Evolutionary conservation across 495 filamentous ascomycete species (phyloP), one percentile per base, ranked within the genome.

Genomic region (Cryomyces antarcticus): DNA sequence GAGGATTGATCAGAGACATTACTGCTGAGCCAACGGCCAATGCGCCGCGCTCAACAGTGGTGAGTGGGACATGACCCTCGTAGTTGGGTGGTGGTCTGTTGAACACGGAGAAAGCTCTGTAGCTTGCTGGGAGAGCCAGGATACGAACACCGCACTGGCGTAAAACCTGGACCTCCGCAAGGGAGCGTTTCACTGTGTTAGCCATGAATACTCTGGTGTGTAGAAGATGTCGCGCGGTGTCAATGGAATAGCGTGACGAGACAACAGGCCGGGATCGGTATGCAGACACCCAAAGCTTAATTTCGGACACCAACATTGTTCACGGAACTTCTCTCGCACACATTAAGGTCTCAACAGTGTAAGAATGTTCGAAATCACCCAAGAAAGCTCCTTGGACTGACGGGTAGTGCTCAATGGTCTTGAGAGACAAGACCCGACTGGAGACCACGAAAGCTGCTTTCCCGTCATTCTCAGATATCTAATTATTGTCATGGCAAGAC

Each of bases 21-120:
- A 95, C 52, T 28, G 85, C 87, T 10, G 83, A 89, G 24, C 87
- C 86, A 41, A 88, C 54, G 10, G 87, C 82, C 1, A 97, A 69
- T 24, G 74, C 75, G 45, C 70, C 71, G 38, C 78, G 75, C 62
- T 95, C 88, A 38, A 83, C 47, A 7, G 59, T 60, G 9, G 77
- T 88, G 46, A 96, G 78, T 24, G 92, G 92, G 24, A 96, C 71
- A 72, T 99, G 92, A 55, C 82, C 82, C 0, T 81, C 75, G 68
- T 97, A 97, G 49, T 78, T 82, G 31, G 82, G 80, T 30, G 56
- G 71, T 30, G 87, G 88, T 10, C 87, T 79, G 57, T 78, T 77
- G 49, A 87, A 72, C 44, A 78, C 69, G 31, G 83, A 85, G 67
- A 89, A 92, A 10, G 60, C 45, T 44, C 59, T 45, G 17, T 41